Evolutionary conservation across 2,329 filamentous ascomycete genomes (phyloP).

Genomic region (Lasiodiplodia sp.): DNA sequence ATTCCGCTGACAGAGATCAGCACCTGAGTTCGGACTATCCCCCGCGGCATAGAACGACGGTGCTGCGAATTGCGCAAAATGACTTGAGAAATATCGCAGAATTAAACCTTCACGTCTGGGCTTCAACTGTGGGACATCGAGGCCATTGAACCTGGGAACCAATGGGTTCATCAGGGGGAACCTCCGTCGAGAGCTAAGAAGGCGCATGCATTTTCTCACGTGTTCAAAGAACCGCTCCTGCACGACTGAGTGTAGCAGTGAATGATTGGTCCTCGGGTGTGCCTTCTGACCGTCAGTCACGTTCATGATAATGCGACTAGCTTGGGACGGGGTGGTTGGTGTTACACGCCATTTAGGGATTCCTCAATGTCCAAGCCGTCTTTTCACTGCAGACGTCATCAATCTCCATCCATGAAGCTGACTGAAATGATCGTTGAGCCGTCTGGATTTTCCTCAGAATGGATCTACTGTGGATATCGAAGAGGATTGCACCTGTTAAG

Average conservation of each 20-base stretch:
- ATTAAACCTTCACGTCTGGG: not conserved
- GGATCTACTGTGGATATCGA: no score
- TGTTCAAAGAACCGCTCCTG: constrained; percentile 2
- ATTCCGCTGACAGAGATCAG: not conserved
- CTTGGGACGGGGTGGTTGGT: no score
- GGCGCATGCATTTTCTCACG: not conserved
- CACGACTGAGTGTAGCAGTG: no score
- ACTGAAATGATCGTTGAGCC: no score
- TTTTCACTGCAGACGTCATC: no score
- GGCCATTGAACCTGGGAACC: not conserved
- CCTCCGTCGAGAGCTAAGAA: not conserved
- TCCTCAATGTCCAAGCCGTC: no score
- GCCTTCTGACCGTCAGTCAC: no score
- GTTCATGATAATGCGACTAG: no score
- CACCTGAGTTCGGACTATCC: not conserved
- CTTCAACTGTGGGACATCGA: not conserved
- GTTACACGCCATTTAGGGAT: no score
- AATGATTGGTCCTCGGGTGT: not conserved
- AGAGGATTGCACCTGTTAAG: no score
- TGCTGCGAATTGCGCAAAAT: not conserved
- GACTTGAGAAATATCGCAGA: not conserved
- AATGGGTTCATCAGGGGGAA: not conserved
- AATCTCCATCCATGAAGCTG: no score
- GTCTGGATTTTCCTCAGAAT: no score
- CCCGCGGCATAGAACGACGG: not conserved